These are phyloP conservation scores for Plantago ovata DNA, from an alignment of 257 asterid species.

Conservation along the genomic window DNA sequence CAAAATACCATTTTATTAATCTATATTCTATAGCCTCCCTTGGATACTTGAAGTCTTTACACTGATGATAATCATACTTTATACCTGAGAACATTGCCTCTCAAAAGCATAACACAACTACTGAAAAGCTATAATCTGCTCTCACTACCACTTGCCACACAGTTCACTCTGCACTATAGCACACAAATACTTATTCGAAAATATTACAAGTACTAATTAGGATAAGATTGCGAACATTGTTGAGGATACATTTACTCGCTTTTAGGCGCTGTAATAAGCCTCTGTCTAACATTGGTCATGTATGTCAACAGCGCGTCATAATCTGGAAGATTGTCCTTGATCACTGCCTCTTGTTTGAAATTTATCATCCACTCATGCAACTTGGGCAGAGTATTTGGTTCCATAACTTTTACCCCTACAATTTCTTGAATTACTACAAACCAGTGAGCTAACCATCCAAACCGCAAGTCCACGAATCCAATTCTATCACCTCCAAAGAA, in stretches of 20 bases:
- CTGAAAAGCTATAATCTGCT: too few species aligned
- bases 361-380: constrained; percentile 31
- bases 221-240: background rate
- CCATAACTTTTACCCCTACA: constrained; percentile 25
- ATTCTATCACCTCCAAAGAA: constrained; percentile 37
- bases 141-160: too few species aligned
- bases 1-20: too few species aligned
- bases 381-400: constrained; percentile 27
- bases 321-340: constrained; percentile 22
- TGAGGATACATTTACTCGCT: background rate
- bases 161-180: background rate
- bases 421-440: background rate
- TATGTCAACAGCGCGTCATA: constrained; percentile 18
- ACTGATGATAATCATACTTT: too few species aligned
- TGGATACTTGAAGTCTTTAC: too few species aligned
- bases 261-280: constrained; percentile 8
- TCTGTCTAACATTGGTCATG: constrained; percentile 14
- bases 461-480: constrained; percentile 35
- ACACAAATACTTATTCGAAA: background rate
- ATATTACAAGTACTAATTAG: background rate
- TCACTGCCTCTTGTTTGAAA: constrained; percentile 25
- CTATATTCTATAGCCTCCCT: too few species aligned
- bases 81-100: too few species aligned
- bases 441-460: constrained; percentile 25
- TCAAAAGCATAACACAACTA: too few species aligned